A percentile compares a stretch with the other conserved stretches of the same genome.
phyloP scores from a whole-genome alignment of 805 yeast species.

The Zygosaccharomyces pseudorouxii region DNA sequence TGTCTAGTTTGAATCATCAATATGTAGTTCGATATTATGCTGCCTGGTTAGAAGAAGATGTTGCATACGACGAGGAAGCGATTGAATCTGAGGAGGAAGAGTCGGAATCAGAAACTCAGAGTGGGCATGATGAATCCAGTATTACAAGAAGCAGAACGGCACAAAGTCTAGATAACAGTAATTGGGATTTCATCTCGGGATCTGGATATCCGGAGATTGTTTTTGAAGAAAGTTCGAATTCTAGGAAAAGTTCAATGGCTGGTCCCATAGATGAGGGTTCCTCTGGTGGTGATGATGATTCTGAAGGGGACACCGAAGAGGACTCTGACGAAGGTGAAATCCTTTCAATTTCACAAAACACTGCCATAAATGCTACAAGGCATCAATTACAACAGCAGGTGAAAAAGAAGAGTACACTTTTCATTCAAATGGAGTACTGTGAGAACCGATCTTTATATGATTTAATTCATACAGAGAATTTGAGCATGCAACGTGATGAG shows the following conservation, averaged over 20 bases:
- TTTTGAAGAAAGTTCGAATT: constrained; percentile 40
- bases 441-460: constrained; percentile 88
- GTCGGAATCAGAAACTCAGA: constrained; percentile 12
- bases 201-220: constrained; percentile 50
- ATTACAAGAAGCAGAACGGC: constrained; percentile 31
- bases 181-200: constrained; percentile 62
- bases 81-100: constrained; percentile 31
- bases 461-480: constrained; percentile 67
- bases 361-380: background rate
- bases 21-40: constrained; percentile 95
- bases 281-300: constrained; percentile 11
- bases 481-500: constrained; percentile 65
- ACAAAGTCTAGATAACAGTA: constrained; percentile 26
- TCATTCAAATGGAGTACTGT: constrained; percentile 98
- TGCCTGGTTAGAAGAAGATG: constrained; percentile 89
- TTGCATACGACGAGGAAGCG: constrained; percentile 34
- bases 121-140: constrained; percentile 29
- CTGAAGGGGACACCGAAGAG: constrained; percentile 1
- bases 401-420: constrained; percentile 60
- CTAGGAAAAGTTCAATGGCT: constrained; percentile 14
- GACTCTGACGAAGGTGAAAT: background rate
- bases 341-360: background rate
- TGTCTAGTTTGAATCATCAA: constrained; percentile 90
- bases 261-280: constrained; percentile 24
- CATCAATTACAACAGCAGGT: constrained; percentile 1